Conservation (phyloP, 805 yeast species). For the Maudiozyma serrabonitensis region DNA sequence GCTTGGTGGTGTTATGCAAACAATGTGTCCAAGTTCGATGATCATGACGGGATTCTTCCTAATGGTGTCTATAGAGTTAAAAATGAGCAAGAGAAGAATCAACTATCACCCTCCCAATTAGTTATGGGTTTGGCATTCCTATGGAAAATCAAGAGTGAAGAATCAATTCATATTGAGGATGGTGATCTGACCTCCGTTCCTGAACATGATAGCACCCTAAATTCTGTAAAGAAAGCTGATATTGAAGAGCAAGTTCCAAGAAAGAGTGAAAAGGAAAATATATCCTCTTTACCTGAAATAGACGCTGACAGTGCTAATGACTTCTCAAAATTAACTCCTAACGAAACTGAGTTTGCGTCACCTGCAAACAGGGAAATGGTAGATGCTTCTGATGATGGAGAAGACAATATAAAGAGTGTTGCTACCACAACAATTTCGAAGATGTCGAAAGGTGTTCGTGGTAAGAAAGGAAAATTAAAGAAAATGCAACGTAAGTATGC, state of each 20-base stretch:
- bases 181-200: background rate
- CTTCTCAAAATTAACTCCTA: constrained; percentile 1
- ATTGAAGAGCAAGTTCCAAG: too few species aligned
- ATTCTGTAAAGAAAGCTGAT: too few species aligned
- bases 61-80: constrained; percentile 52
- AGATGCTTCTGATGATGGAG: background rate
- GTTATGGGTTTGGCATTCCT: constrained; percentile 84
- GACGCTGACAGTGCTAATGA: background rate
- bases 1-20: constrained; percentile 77
- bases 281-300: too few species aligned
- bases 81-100: constrained; percentile 43
- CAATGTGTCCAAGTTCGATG: constrained; percentile 62
- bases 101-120: constrained; percentile 69
- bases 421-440: constrained; percentile 18
- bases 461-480: constrained; percentile 76
- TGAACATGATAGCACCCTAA: background rate
- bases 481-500: constrained; percentile 76
- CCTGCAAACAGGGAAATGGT: too few species aligned
- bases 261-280: background rate
- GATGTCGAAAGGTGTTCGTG: constrained; percentile 48
- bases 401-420: constrained; percentile 5
- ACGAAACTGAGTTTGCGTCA: background rate
- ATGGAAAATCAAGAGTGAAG: constrained; percentile 52
- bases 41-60: constrained; percentile 43
- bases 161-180: constrained; percentile 1